A percentile compares a stretch with the other conserved stretches of the same genome.
Conservation (phyloP, 768 basidiomycete species). For the Dacryopinax primogenitus region DNA sequence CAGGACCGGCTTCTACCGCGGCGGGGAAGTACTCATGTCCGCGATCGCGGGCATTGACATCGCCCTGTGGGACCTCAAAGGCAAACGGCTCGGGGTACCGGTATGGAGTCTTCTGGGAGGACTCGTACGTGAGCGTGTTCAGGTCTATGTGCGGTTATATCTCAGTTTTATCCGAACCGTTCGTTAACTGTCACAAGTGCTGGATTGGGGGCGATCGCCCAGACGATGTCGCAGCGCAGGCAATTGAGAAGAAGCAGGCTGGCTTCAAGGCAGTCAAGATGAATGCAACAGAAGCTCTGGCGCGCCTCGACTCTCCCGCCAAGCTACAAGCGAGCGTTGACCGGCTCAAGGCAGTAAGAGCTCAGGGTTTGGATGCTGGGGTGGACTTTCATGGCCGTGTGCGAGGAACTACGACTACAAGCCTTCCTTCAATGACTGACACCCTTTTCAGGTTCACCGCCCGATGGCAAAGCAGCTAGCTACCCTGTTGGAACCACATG, state of each 20-base stretch:
- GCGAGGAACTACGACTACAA: too few relatives aligned
- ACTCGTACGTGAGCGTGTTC: constrained; percentile 46
- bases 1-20: constrained; percentile 54
- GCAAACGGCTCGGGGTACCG: constrained; percentile 56
- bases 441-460: constrained; percentile 32
- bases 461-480: constrained; percentile 59
- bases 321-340: constrained; percentile 39
- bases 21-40: constrained; percentile 27
- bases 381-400: constrained; percentile 59
- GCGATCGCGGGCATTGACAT: constrained; percentile 53
- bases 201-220: constrained; percentile 44
- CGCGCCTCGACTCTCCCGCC: constrained; percentile 50
- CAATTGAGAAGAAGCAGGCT: constrained; percentile 41
- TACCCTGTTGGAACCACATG: constrained; percentile 43
- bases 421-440: too few relatives aligned
- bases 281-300: constrained; percentile 43
- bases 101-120: constrained; percentile 59
- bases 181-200: constrained; percentile 16
- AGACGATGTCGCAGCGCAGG: constrained; percentile 38
- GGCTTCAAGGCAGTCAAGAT: constrained; percentile 63
- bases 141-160: constrained; percentile 34
- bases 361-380: constrained; percentile 49
- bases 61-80: constrained; percentile 66
- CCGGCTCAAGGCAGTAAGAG: constrained; percentile 40
- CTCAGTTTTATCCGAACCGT: neutral